Evolutionary conservation across 352 stramenopile species (phyloP).

Genomic region (Elongisporangium undulatum): DNA sequence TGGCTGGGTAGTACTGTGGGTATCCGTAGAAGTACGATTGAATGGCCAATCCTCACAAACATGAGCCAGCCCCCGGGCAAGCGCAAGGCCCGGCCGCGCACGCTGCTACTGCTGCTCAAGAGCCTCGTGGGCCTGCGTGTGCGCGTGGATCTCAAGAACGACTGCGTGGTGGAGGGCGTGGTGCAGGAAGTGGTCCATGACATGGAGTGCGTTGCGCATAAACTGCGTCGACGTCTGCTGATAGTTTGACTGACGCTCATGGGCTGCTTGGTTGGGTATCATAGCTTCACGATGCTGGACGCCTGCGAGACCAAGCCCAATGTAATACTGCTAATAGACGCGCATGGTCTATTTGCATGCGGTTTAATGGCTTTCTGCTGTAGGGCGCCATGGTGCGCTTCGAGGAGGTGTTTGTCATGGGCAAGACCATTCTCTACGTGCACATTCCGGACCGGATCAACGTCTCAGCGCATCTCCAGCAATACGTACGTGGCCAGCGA

Average conservation of each 20-base stretch:
- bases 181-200: constrained; percentile 82
- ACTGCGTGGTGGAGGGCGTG: constrained; percentile 68
- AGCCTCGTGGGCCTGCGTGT: constrained; percentile 79
- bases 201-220: constrained; percentile 61
- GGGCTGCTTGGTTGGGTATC: neutral
- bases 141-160: constrained; percentile 82
- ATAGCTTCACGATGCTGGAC: constrained; percentile 70
- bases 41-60: neutral
- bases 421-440: constrained; percentile 80
- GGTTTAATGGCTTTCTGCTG: neutral
- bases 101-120: constrained; percentile 77
- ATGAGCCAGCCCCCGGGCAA: constrained; percentile 7
- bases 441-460: constrained; percentile 87
- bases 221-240: neutral
- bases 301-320: constrained; percentile 71
- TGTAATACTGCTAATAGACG: constrained; percentile 12
- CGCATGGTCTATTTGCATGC: neutral
- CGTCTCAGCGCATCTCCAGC: constrained; percentile 67
- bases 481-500: constrained; percentile 49
- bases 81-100: constrained; percentile 27
- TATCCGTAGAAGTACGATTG: neutral
- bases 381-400: constrained; percentile 56
- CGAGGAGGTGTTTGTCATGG: constrained; percentile 88
- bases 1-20: too few relatives aligned
- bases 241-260: neutral